Evolutionary conservation across 164 flowering plant species (phyloP).

Genomic region (Santalum album): DNA sequence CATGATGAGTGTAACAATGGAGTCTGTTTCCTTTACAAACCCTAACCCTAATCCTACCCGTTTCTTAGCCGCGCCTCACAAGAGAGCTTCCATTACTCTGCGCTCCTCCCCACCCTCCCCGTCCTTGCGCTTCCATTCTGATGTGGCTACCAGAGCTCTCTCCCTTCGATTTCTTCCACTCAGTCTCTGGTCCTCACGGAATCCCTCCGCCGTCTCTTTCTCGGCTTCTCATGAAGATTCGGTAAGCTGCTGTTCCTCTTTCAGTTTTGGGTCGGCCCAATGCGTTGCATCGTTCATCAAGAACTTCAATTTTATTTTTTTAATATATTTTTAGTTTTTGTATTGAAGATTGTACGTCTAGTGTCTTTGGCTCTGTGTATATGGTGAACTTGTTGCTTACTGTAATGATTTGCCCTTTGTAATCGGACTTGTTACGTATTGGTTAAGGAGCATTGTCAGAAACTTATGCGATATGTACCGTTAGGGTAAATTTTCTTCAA

Average conservation of each 20-base stretch:
- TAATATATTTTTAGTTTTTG: too few species aligned
- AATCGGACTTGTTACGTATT: too few species aligned
- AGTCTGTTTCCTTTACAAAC: constrained; percentile 17
- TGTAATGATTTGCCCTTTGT: too few species aligned
- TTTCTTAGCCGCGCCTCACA: neutral
- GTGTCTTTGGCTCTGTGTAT: too few species aligned
- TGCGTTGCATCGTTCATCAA: neutral
- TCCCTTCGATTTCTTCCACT: constrained; percentile 10
- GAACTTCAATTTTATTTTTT: neutral
- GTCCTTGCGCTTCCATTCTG: constrained; percentile 13
- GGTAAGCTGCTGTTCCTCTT: constrained; percentile 20
- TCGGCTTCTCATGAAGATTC: constrained; percentile 58
- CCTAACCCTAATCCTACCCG: constrained; percentile 18
- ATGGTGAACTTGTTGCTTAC: too few species aligned
- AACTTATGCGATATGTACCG: too few species aligned
- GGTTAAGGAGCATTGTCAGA: too few species aligned
- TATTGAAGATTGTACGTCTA: too few species aligned
- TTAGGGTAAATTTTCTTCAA: too few species aligned
- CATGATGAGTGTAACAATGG: constrained; percentile 18
- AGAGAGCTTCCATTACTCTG: constrained; percentile 16
- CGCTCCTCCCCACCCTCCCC: constrained; percentile 3
- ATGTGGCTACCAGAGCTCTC: constrained; percentile 13
- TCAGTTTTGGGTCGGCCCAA: neutral
- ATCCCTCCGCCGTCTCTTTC: constrained; percentile 19
- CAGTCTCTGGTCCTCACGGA: constrained; percentile 9